phyloP scores from a whole-genome alignment of 169 alveolate genomes.

The Eimeria acervulina region DNA sequence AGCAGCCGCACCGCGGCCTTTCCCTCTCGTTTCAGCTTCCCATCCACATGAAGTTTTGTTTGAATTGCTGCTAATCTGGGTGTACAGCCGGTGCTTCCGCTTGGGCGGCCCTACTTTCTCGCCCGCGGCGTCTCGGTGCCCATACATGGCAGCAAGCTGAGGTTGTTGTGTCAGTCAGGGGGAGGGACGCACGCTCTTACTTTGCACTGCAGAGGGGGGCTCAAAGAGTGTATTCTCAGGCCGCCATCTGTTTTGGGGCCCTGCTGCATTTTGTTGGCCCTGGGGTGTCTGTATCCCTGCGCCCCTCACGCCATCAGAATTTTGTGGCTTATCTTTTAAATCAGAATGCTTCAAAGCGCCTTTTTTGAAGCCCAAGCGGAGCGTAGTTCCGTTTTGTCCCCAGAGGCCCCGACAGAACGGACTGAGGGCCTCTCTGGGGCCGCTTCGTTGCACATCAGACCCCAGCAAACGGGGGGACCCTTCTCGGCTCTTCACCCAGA shows the following conservation, averaged over 20 bases:
- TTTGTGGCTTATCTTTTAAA: neutral
- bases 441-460: neutral
- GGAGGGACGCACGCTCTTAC: neutral
- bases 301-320: neutral
- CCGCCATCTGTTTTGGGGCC: neutral
- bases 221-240: neutral
- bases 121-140: constrained; percentile 2
- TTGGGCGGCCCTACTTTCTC: neutral
- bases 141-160: neutral
- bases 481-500: neutral
- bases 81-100: neutral
- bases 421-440: neutral
- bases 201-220: neutral
- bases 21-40: neutral
- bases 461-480: neutral
- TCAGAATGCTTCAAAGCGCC: neutral
- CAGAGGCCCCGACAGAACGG: neutral
- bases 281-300: neutral
- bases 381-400: neutral
- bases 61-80: neutral
- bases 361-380: constrained; percentile 1
- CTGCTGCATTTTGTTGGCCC: neutral
- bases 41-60: neutral
- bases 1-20: constrained; percentile 15
- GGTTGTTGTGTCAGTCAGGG: constrained; percentile 2